These are phyloP conservation scores for Trichoderma sp. DNA, from an alignment of 2,329 filamentous ascomycete species.

Conservation along the genomic window DNA sequence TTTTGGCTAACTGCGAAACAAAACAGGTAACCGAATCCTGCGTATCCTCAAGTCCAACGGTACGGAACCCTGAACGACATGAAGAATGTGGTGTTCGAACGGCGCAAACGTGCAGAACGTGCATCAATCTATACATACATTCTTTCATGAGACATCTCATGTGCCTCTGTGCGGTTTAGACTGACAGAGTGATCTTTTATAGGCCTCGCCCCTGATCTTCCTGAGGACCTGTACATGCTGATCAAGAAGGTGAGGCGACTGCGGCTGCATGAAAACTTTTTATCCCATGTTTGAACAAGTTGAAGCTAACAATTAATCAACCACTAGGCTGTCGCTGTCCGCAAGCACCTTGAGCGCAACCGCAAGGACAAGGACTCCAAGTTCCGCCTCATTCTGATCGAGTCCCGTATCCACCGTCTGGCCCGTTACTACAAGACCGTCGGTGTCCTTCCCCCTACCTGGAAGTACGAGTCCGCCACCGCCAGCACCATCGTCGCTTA, in stretches of 20 bases:
- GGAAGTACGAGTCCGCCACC: slow-evolving; percentile 98
- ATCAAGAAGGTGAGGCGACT: slow-evolving; percentile 87
- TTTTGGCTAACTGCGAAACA: slow-evolving; percentile 41
- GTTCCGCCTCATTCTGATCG: slow-evolving; percentile 99
- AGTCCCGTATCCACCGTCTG: slow-evolving; percentile 99
- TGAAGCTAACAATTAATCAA: not conserved
- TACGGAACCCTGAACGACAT: slow-evolving; percentile 60
- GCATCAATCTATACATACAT: slow-evolving; percentile 34
- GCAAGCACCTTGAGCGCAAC: slow-evolving; percentile 99
- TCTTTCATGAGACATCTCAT: slow-evolving; percentile 34
- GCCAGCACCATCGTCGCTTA: slow-evolving; percentile 84
- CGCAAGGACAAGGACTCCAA: slow-evolving; percentile 99
- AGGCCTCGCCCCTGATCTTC: slow-evolving; percentile 98
- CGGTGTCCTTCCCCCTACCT: slow-evolving; percentile 82
- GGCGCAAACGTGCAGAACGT: slow-evolving; percentile 28
- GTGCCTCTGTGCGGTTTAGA: slow-evolving; percentile 87
- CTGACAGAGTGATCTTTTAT: slow-evolving; percentile 83
- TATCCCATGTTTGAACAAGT: not conserved
- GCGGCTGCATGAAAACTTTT: not conserved
- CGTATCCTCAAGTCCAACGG: slow-evolving; percentile 97
- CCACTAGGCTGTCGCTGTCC: slow-evolving; percentile 87
- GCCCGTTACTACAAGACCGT: slow-evolving; percentile 99
- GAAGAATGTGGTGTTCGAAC: slow-evolving; percentile 28
- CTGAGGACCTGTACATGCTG: slow-evolving; percentile 99
- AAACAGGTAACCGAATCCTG: slow-evolving; percentile 98